These are phyloP conservation scores for Multifurca ochricompacta DNA, from an alignment of 768 basidiomycete genomes.

Conservation along the genomic window DNA sequence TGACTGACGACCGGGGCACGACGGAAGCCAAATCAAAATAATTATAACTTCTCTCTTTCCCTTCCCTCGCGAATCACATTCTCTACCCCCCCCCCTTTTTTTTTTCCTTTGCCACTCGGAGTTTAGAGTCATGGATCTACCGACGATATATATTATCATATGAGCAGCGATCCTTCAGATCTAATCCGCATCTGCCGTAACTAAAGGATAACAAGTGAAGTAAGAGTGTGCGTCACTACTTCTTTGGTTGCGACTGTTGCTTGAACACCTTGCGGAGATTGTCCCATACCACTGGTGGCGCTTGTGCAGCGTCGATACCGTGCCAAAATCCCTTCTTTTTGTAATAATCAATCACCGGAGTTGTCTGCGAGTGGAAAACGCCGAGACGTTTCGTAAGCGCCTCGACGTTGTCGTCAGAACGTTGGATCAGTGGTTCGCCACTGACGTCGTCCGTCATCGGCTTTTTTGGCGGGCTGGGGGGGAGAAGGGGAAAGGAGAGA, in stretches of 20 bases:
- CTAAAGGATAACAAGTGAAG: not conserved
- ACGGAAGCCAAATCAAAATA: no score
- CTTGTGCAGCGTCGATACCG: constrained; percentile 89
- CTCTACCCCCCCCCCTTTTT: no score
- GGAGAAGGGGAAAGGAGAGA: not conserved
- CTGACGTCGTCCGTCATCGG: constrained; percentile 87
- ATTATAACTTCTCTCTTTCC: not conserved
- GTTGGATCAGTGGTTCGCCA: constrained; percentile 93
- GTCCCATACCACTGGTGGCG: constrained; percentile 89
- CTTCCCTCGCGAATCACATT: no score
- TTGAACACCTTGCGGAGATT: constrained; percentile 60
- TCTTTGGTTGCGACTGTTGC: constrained; percentile 33
- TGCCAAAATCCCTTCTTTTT: constrained; percentile 84
- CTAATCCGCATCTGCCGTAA: constrained; percentile 1
- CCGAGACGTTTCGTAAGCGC: constrained; percentile 82
- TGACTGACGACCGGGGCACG: no score
- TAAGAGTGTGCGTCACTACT: not conserved
- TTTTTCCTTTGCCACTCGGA: not conserved
- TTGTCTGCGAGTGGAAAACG: constrained; percentile 91
- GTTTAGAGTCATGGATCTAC: not conserved
- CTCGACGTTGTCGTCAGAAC: constrained; percentile 97
- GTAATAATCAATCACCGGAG: constrained; percentile 96
- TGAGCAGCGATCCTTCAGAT: not conserved
- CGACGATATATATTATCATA: not conserved
- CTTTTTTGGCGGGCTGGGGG: constrained; percentile 89